phyloP scores from a whole-genome alignment of 1,284 basidiomycete genomes.

The Coniferiporia sulphurascens region DNA sequence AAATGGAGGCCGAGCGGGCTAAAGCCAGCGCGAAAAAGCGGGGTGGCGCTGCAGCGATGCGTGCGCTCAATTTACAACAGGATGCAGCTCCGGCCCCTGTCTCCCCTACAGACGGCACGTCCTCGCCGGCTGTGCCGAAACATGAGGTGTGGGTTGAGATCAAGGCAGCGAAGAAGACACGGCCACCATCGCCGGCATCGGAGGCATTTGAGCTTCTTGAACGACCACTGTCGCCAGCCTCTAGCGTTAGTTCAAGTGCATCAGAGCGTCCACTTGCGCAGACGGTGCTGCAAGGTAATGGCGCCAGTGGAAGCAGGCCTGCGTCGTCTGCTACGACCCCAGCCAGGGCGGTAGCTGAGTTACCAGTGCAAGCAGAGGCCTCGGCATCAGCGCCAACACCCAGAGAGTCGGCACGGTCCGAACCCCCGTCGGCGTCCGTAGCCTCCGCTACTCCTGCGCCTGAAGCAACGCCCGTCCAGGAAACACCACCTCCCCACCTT shows the following conservation, averaged over 20 bases:
- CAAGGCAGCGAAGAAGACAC: constrained; percentile 20
- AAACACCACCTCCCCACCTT: not conserved
- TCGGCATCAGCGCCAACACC: not conserved
- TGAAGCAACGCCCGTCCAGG: not conserved
- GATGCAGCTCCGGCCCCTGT: constrained; percentile 11
- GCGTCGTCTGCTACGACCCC: constrained; percentile 24
- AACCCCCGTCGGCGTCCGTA: constrained; percentile 7
- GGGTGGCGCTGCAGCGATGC: constrained; percentile 43
- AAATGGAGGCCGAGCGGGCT: constrained; percentile 49
- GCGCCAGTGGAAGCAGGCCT: constrained; percentile 26
- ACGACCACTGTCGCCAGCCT: constrained; percentile 52
- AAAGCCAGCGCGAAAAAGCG: constrained; percentile 50
- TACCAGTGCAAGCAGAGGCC: constrained; percentile 13
- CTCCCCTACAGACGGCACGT: constrained; percentile 33
- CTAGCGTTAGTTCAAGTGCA: constrained; percentile 55
- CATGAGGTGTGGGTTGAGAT: constrained; percentile 33
- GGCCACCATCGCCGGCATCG: constrained; percentile 29
- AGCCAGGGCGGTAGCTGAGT: constrained; percentile 15
- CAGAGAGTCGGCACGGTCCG: not conserved
- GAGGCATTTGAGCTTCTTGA: constrained; percentile 30
- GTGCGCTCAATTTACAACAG: constrained; percentile 30
- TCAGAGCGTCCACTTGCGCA: constrained; percentile 66
- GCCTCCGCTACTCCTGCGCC: constrained; percentile 8
- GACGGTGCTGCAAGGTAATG: constrained; percentile 46
- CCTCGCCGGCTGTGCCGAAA: constrained; percentile 46